Conservation (phyloP, 2,329 filamentous ascomycete species). For the Neoascochyta sp. region DNA sequence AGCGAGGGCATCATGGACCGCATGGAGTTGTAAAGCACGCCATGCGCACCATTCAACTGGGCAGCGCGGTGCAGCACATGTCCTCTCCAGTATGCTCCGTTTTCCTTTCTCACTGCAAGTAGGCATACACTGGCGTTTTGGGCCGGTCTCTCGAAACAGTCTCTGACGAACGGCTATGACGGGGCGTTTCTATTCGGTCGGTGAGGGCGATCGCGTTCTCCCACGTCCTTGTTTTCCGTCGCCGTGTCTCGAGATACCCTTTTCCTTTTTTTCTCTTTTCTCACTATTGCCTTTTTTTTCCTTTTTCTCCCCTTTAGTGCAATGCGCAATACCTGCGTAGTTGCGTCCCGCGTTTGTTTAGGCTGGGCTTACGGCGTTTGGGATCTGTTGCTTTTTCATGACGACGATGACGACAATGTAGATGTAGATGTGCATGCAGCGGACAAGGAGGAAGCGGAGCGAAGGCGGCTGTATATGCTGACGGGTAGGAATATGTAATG, state of each 20-base stretch:
- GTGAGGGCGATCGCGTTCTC: slow-evolving; percentile 12
- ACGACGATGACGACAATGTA: no score
- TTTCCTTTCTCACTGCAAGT: slow-evolving; percentile 3
- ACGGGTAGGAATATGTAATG: no score
- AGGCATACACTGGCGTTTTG: slow-evolving; percentile 7
- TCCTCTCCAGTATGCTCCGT: slow-evolving; percentile 4
- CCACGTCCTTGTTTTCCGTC: slow-evolving; percentile 7
- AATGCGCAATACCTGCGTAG: no score
- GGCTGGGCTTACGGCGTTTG: no score
- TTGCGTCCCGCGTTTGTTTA: no score
- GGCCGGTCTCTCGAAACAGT: not conserved
- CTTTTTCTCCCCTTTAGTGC: no score
- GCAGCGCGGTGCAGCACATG: slow-evolving; percentile 6
- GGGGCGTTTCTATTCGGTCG: slow-evolving; percentile 12
- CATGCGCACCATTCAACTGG: slow-evolving; percentile 6
- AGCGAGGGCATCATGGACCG: slow-evolving; percentile 53
- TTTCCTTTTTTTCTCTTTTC: no score
- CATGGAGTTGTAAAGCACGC: slow-evolving; percentile 48
- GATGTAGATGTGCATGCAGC: no score
- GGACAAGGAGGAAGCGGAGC: no score
- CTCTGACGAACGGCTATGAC: slow-evolving; percentile 8
- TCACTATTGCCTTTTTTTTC: no score
- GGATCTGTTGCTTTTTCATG: no score
- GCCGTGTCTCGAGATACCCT: slow-evolving; percentile 11
- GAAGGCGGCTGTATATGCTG: no score